Evolutionary conservation across 768 basidiomycete species (phyloP), one percentile per base, ranked within the genome.

Genomic region (Leccinum aurantiacum): DNA sequence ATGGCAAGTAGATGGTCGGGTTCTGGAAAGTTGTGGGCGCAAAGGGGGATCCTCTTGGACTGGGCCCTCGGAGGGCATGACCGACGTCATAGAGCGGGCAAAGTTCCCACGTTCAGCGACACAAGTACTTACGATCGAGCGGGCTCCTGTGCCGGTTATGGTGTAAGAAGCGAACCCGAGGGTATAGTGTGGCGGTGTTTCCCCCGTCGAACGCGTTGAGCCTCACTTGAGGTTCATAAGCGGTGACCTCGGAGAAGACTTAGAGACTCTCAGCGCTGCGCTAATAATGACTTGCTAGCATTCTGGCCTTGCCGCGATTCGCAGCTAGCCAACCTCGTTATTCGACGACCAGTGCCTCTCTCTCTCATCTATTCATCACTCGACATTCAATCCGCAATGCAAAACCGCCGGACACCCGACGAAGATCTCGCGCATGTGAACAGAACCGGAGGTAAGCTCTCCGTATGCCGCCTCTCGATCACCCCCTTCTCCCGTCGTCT

Each of bases 361-460:
- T 47, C 17, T 38, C 51, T 50, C 50, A 56, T 62, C 60, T 57
- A 61, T 49, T 57, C 60, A 56, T 35, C 33, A 6, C 33, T 35
- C 33, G 33, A 35, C 33, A 13, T 35, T 35, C 13, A 13, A 35
- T 65, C 66, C 63, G 65, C 67, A 58, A 73, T 73, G 71, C 51
- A 64, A 29, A 58, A 63, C 59, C 58, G 54, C 65, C 73, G 69
- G 64, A 59, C 56, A 0, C 53, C 59, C 27, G 54, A 64, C 60
- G 47, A 71, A 55, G 59, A 66, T 61, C 38, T 60, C 2, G 6
- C 50, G 1, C 33, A 60, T 59, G n/a, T 51, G 35, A 56, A 59
- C 50, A 46, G 29, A 50, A 57, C 65, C 69, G 71, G 71, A 67
- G 71, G 71, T 74, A 69, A 56, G 72, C 53, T 51, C 56, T 41